Base-by-base conservation (phyloP, 768 basidiomycete genomes). In the Lenzites betulinus region DNA sequence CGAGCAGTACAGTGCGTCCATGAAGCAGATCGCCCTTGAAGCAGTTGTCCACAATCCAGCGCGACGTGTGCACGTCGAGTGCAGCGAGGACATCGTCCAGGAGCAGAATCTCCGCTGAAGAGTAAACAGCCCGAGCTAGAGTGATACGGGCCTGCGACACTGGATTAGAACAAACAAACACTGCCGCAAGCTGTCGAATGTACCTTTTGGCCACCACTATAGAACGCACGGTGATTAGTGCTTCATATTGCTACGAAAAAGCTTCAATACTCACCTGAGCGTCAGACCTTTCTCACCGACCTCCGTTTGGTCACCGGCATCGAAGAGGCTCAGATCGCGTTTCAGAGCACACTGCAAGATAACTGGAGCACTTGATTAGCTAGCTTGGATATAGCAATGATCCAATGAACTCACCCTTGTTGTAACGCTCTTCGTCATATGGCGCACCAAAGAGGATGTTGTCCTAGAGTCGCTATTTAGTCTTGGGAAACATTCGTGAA, bases 41-140 rank as follows among this genome's bases (percentile, higher is more conserved):
- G 47, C 80, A 76, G 52, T 80, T 75, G 43, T 81, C 74, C 38
- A 82, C 78, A 56, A 84, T 80, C 72, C 74, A 81, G 48, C 75
- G 71, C n/a, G 80, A 74, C 4, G 83, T 84, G 55, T 83, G 77
- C 13, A 81, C 79, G 39, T 83, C 82, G 5, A 83, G 72, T 1
- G 80, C 80, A 13, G 79, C 79, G 28, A 83, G 74, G 28, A 90
- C 83, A 66, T 92, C 90, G 66, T 93, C 91, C 42, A 92, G 73
- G 12, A 93, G 71, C 13, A 93, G 67, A 26, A 87, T 83, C 16
- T 82, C 70, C 0, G 90, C 85, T 8, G 71, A 70, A 1, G 82
- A 83, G 70, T 88, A 88, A 1, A 87, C 74, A 0, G 85, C 84
- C 7, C 85, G 76, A 12, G 86, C 86, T n/a, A 85, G 73, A 1